Conservation (phyloP, 257 asterid species). For the Linderniella brevidens region DNA sequence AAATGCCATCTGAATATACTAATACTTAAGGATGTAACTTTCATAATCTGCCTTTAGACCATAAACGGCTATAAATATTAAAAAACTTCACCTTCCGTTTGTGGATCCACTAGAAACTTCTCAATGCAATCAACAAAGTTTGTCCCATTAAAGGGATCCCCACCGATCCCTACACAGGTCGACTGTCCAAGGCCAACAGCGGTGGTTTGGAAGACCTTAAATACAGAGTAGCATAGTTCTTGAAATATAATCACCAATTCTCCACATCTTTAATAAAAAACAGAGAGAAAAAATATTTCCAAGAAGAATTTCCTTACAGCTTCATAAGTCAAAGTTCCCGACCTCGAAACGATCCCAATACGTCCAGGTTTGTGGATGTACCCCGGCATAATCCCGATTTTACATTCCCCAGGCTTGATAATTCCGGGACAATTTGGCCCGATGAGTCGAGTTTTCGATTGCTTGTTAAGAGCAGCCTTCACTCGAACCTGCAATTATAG, state of each 20-base stretch:
- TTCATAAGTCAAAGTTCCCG: slow-evolving; percentile 81
- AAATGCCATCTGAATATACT: too few relatives aligned
- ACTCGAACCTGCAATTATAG: slow-evolving; percentile 49
- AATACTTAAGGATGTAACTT: background rate
- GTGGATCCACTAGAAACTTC: slow-evolving; percentile 86
- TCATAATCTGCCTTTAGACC: background rate
- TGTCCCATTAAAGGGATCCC: slow-evolving; percentile 98
- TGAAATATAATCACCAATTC: background rate
- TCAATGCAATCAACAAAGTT: slow-evolving; percentile 88
- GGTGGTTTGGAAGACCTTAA: slow-evolving; percentile 93
- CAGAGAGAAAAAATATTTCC: background rate
- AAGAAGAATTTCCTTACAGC: slow-evolving; percentile 56
- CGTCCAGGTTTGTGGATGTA: slow-evolving; percentile 98
- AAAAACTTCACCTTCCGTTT: slow-evolving; percentile 67
- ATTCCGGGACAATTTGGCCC: slow-evolving; percentile 99
- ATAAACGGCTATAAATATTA: slow-evolving; percentile 4
- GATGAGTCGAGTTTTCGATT: slow-evolving; percentile 75
- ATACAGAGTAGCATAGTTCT: slow-evolving; percentile 10
- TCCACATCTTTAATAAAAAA: too few relatives aligned
- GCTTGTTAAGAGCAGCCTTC: slow-evolving; percentile 73
- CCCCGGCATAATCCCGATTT: slow-evolving; percentile 98
- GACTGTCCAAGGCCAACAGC: slow-evolving; percentile 98
- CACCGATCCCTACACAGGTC: slow-evolving; percentile 92
- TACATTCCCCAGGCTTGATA: slow-evolving; percentile 97
- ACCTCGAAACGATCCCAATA: slow-evolving; percentile 80